phyloP scores from a whole-genome alignment of 768 basidiomycete genomes.

The Boletellus sp. region DNA sequence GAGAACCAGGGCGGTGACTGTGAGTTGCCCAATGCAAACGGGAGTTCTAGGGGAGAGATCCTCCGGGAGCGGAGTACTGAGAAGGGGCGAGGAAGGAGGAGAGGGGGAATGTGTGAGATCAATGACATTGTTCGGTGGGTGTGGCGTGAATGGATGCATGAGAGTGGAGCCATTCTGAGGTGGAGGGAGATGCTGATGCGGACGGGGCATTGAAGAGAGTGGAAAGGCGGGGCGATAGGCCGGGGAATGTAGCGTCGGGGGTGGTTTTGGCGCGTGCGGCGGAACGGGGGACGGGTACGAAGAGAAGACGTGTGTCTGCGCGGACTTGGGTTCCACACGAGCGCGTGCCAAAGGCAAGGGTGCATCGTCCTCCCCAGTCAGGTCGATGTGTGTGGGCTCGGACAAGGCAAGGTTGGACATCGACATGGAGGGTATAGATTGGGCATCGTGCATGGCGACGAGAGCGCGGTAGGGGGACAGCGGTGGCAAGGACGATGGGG shows the following conservation, averaged over 20 bases:
- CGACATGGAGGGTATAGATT: conserved; percentile 31
- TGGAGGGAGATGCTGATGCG: conserved; percentile 19
- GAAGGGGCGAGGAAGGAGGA: conserved; percentile 39
- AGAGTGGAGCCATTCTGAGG: conserved; percentile 25
- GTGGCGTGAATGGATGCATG: conserved; percentile 21
- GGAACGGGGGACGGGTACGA: conserved; percentile 22
- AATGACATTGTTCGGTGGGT: conserved; percentile 54
- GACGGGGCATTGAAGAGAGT: conserved; percentile 34
- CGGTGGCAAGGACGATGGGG: too few relatives aligned
- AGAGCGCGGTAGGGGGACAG: background rate
- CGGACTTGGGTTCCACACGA: conserved; percentile 39
- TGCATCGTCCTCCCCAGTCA: conserved; percentile 68
- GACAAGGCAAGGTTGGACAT: conserved; percentile 35
- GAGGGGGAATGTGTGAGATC: conserved; percentile 71
- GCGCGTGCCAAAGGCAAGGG: conserved; percentile 24
- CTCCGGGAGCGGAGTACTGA: conserved; percentile 38
- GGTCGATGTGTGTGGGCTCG: conserved; percentile 60
- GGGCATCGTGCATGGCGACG: conserved; percentile 26
- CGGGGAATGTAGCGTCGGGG: conserved; percentile 19
- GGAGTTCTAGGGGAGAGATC: conserved; percentile 77
- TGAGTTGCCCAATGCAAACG: conserved; percentile 83
- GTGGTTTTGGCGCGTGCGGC: conserved; percentile 25
- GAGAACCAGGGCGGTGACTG: conserved; percentile 80
- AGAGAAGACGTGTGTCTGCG: conserved; percentile 23
- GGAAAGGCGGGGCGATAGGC: conserved; percentile 52